A percentile compares a stretch with the other conserved stretches of the same genome.
Evolutionary conservation across 371 early-diverging fungal genomes (phyloP).

Genomic region (Mucor circinelloides): DNA sequence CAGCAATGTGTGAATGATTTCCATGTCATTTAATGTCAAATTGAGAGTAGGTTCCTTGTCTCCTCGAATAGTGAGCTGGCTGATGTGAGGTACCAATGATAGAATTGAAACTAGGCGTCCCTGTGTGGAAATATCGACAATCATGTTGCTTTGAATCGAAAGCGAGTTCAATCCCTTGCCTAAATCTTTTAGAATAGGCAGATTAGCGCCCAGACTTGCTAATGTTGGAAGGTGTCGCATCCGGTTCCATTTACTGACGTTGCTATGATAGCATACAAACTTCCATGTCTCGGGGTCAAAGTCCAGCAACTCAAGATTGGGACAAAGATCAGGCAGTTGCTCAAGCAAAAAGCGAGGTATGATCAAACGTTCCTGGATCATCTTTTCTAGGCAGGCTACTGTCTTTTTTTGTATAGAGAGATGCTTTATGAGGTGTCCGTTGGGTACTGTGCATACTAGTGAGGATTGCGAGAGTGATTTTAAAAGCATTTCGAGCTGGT

Average conservation of each 20-base stretch:
- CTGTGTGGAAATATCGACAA: constrained; percentile 9
- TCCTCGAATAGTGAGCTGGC: not conserved
- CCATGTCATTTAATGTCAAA: constrained; percentile 14
- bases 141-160: constrained; percentile 12
- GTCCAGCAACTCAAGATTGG: constrained; percentile 11
- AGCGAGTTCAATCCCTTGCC: not conserved
- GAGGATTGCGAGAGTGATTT: not conserved
- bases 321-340: constrained; percentile 14
- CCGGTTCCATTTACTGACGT: not conserved
- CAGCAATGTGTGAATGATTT: constrained; percentile 5
- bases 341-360: constrained; percentile 7
- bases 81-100: constrained; percentile 2
- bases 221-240: constrained; percentile 15
- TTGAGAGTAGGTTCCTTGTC: not conserved
- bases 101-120: not conserved
- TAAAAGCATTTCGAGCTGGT: not conserved
- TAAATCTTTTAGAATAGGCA: constrained; percentile 8
- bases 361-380: not conserved
- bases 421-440: constrained; percentile 7
- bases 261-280: not conserved
- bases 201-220: not conserved
- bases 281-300: constrained; percentile 19
- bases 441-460: not conserved
- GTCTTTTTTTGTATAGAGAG: constrained; percentile 1
- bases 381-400: not conserved